phyloP scores from a whole-genome alignment of 1,284 basidiomycete species.

The Caloboletus firmus region DNA sequence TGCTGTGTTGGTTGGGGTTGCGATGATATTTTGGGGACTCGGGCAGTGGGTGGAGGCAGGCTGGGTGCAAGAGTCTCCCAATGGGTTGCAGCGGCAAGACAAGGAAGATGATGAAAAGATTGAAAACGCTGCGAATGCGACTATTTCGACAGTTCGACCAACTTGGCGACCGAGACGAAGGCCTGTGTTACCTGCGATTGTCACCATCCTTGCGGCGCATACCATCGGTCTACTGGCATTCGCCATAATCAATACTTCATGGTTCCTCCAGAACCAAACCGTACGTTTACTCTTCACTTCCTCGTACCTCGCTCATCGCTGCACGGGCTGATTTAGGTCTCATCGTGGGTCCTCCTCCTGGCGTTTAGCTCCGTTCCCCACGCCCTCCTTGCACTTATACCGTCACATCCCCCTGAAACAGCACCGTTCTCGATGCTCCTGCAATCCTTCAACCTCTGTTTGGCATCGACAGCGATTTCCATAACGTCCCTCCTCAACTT shows the following conservation, averaged over 20 bases:
- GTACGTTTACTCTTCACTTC: conserved; percentile 35
- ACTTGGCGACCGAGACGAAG: conserved; percentile 41
- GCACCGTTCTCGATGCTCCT: conserved; percentile 54
- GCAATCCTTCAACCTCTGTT: conserved; percentile 71
- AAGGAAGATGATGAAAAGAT: conserved; percentile 16
- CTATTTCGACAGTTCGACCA: conserved; percentile 8
- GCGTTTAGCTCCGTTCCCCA: conserved; percentile 34
- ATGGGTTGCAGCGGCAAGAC: conserved; percentile 1
- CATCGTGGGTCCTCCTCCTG: conserved; percentile 33
- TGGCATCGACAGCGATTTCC: conserved; percentile 81
- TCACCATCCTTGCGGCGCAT: conserved; percentile 57
- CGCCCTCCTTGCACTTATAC: conserved; percentile 25
- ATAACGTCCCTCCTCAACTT: conserved; percentile 88
- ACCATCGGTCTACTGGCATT: conserved; percentile 51
- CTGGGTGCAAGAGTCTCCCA: conserved; percentile 41
- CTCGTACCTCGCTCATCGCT: background rate
- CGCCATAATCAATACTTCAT: conserved; percentile 42
- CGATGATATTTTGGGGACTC: conserved; percentile 81
- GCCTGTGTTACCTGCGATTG: conserved; percentile 53
- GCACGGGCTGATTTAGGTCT: conserved; percentile 15
- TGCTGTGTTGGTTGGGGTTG: conserved; percentile 76
- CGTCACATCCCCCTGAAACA: conserved; percentile 17
- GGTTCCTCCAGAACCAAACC: conserved; percentile 40
- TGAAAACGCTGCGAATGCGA: background rate
- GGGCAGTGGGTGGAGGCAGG: conserved; percentile 67